phyloP scores from a whole-genome alignment of 768 basidiomycete species.

The Kwoniella bestiolae region DNA sequence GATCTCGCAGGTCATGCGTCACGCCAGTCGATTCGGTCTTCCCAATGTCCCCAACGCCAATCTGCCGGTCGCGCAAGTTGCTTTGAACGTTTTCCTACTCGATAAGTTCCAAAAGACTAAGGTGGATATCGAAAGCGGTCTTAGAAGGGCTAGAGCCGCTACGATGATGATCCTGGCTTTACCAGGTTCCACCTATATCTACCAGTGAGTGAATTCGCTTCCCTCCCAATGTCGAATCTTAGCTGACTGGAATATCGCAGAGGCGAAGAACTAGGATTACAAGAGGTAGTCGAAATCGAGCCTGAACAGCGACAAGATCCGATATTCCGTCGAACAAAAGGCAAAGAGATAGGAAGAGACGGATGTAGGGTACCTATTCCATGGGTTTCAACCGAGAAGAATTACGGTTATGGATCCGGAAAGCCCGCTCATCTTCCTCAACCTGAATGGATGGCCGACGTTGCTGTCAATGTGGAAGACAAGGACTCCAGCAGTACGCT shows the following conservation, averaged over 20 bases:
- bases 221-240: not conserved
- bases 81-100: no score
- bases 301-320: slow-evolving; percentile 43
- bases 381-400: slow-evolving; percentile 25
- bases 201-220: slow-evolving; percentile 38
- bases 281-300: slow-evolving; percentile 44
- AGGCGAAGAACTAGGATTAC: slow-evolving; percentile 50
- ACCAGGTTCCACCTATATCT: slow-evolving; percentile 46
- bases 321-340: slow-evolving; percentile 40
- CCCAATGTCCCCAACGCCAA: slow-evolving; percentile 14
- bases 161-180: slow-evolving; percentile 43
- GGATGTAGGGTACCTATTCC: slow-evolving; percentile 52
- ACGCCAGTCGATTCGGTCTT: slow-evolving; percentile 44
- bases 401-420: slow-evolving; percentile 37
- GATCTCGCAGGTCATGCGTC: slow-evolving; percentile 35
- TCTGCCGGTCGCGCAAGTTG: not conserved
- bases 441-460: slow-evolving; percentile 35
- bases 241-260: slow-evolving; percentile 18
- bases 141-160: slow-evolving; percentile 35
- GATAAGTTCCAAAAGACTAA: slow-evolving; percentile 11
- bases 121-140: slow-evolving; percentile 27
- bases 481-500: slow-evolving; percentile 28
- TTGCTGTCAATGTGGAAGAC: slow-evolving; percentile 30
- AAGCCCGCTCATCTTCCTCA: slow-evolving; percentile 41
- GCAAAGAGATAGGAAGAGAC: slow-evolving; percentile 44